Evolutionary conservation across 257 asterid genomes (phyloP).

Genomic region (Lavandula angustifolia): DNA sequence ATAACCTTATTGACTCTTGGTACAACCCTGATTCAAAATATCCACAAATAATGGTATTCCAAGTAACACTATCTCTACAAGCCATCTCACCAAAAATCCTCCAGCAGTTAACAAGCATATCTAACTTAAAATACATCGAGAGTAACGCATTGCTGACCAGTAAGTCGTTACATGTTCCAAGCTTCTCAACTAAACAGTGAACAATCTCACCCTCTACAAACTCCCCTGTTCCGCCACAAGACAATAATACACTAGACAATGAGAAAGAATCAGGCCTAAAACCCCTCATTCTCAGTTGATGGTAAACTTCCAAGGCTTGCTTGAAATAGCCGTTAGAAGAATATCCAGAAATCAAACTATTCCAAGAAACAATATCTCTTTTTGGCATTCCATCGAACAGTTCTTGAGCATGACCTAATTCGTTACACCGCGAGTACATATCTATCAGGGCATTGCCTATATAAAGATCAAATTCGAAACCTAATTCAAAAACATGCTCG

Average conservation of each 20-base stretch:
- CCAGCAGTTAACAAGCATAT: constrained; percentile 43
- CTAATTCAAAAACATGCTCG: constrained; percentile 48
- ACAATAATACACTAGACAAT: constrained; percentile 50
- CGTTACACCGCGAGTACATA: constrained; percentile 63
- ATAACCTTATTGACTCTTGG: constrained; percentile 55
- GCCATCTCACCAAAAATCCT: constrained; percentile 62
- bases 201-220: constrained; percentile 56
- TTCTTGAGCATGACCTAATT: constrained; percentile 47
- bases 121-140: constrained; percentile 70
- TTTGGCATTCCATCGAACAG: constrained; percentile 68
- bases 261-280: constrained; percentile 60
- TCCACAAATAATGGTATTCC: constrained; percentile 79
- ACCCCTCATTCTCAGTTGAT: constrained; percentile 41
- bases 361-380: constrained; percentile 80
- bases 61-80: constrained; percentile 59
- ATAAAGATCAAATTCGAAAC: constrained; percentile 64
- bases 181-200: constrained; percentile 67
- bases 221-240: constrained; percentile 65
- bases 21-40: constrained; percentile 50
- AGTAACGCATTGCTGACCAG: constrained; percentile 60
- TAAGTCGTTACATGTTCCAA: constrained; percentile 52
- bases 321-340: constrained; percentile 62
- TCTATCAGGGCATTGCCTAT: constrained; percentile 66
- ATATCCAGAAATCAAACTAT: constrained; percentile 76
- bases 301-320: constrained; percentile 57